Evolutionary conservation across 108 stramenopile genomes (phyloP).

Genomic region (Fragilaria crotonensis): DNA sequence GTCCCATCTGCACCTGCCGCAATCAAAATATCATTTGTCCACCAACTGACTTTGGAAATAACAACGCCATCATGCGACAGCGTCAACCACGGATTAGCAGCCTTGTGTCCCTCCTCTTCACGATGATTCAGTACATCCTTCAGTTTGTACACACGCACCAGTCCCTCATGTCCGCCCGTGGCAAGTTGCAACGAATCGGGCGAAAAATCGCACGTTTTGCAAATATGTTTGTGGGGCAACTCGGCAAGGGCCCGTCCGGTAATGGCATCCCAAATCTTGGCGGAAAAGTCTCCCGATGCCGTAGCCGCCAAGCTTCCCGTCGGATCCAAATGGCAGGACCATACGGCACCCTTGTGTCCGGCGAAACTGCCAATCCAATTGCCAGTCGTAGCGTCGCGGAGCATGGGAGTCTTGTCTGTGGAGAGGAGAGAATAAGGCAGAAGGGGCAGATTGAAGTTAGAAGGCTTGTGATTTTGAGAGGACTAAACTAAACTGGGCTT

Average conservation of each 20-base stretch:
- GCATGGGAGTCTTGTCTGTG: slow-evolving; percentile 83
- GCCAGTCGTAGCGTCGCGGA: slow-evolving; percentile 91
- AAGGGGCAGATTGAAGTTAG: not conserved
- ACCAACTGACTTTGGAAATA: slow-evolving; percentile 66
- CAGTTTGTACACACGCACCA: slow-evolving; percentile 82
- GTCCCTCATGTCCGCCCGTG: slow-evolving; percentile 93
- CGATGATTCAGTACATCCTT: not conserved
- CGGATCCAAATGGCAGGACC: slow-evolving; percentile 88
- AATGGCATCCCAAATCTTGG: slow-evolving; percentile 85
- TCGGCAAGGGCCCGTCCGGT: slow-evolving; percentile 64
- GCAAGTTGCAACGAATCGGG: slow-evolving; percentile 67
- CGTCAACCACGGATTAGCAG: not conserved
- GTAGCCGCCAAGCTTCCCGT: slow-evolving; percentile 79
- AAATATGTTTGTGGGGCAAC: slow-evolving; percentile 93
- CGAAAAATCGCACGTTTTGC: slow-evolving; percentile 92
- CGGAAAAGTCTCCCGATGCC: slow-evolving; percentile 84
- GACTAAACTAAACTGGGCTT: too few relatives aligned
- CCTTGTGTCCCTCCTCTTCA: not conserved
- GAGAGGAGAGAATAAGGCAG: slow-evolving; percentile 11
- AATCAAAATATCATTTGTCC: slow-evolving; percentile 35
- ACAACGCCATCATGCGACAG: slow-evolving; percentile 30
- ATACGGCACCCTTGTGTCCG: slow-evolving; percentile 99
- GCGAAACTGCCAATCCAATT: slow-evolving; percentile 99
- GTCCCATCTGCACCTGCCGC: slow-evolving; percentile 63
- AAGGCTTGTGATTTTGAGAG: too few relatives aligned